Conservation (phyloP, 495 filamentous ascomycete species). For the Pyronema domesticum region DNA sequence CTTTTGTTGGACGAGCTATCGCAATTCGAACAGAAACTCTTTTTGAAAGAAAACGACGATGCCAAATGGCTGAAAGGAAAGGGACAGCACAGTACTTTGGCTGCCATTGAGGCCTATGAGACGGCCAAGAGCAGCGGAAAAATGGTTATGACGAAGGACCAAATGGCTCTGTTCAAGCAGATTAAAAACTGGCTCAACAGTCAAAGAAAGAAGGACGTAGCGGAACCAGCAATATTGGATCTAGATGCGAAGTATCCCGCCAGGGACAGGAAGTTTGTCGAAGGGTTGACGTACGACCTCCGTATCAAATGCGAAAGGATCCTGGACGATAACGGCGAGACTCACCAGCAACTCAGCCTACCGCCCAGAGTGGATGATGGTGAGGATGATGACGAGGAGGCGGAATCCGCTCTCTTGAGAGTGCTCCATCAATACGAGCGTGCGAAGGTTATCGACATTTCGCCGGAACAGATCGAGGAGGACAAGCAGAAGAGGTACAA, state of each 20-base stretch:
- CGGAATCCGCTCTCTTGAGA: slow-evolving; percentile 59
- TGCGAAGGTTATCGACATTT: slow-evolving; percentile 66
- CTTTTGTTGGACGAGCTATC: slow-evolving; percentile 68
- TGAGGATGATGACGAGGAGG: slow-evolving; percentile 60
- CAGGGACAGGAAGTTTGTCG: slow-evolving; percentile 76
- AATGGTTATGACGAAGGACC: slow-evolving; percentile 58
- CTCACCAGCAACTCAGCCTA: slow-evolving; percentile 58
- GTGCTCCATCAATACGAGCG: slow-evolving; percentile 80
- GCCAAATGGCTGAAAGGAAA: slow-evolving; percentile 83
- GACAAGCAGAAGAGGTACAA: slow-evolving; percentile 70
- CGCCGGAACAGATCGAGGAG: slow-evolving; percentile 55
- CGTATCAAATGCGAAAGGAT: slow-evolving; percentile 67
- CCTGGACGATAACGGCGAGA: slow-evolving; percentile 57
- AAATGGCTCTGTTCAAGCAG: slow-evolving; percentile 63
- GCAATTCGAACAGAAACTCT: slow-evolving; percentile 74
- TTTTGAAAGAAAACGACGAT: slow-evolving; percentile 77
- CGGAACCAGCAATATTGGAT: slow-evolving; percentile 38
- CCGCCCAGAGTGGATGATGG: slow-evolving; percentile 41
- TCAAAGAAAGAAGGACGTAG: slow-evolving; percentile 10
- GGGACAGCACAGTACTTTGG: slow-evolving; percentile 37
- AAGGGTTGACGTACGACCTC: slow-evolving; percentile 68
- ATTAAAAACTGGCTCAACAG: slow-evolving; percentile 45
- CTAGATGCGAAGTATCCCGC: slow-evolving; percentile 60
- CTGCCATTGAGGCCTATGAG: slow-evolving; percentile 37
- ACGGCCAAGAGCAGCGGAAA: slow-evolving; percentile 34